A percentile compares a stretch with the other conserved stretches of the same genome.
phyloP scores from a whole-genome alignment of 805 yeast genomes.

The Jamesozyma rosinii region DNA sequence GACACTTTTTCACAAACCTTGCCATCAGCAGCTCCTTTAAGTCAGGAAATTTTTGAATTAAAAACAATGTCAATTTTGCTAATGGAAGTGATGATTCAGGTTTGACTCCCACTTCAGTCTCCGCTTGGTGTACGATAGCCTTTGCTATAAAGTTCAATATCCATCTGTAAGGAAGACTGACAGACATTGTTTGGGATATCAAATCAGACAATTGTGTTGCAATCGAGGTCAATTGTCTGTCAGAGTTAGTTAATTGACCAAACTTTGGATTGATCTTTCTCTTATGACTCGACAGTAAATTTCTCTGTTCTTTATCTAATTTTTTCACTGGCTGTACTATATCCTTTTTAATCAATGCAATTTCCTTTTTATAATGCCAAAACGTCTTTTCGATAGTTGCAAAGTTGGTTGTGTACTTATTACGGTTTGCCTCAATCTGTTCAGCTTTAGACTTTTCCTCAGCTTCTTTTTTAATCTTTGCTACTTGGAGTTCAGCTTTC shows the following conservation, averaged over 20 bases:
- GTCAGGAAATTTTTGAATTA: conserved; percentile 43
- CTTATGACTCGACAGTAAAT: conserved; percentile 48
- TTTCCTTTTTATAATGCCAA: conserved; percentile 41
- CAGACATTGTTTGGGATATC: conserved; percentile 38
- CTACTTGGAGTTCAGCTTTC: conserved; percentile 13
- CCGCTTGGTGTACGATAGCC: conserved; percentile 82
- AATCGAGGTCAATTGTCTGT: conserved; percentile 46
- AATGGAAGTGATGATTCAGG: conserved; percentile 73
- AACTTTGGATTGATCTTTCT: conserved; percentile 79
- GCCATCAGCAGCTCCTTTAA: conserved; percentile 44
- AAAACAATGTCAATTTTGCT: conserved; percentile 50
- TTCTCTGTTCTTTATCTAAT: conserved; percentile 44
- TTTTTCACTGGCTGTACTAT: conserved; percentile 47
- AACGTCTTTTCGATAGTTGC: conserved; percentile 37
- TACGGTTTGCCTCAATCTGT: conserved; percentile 15
- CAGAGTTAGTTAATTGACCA: conserved; percentile 80
- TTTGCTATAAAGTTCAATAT: conserved; percentile 76
- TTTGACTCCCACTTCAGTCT: conserved; percentile 76
- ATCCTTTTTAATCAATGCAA: conserved; percentile 48
- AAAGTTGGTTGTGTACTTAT: conserved; percentile 20
- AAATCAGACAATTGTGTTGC: conserved; percentile 42
- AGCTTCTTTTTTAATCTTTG: conserved; percentile 9
- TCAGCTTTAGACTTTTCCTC: conserved; percentile 16
- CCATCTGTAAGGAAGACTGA: conserved; percentile 57
- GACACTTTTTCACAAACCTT: conserved; percentile 85